Conservation (phyloP, 495 filamentous ascomycete species). For the Hypoxylon trugodes region DNA sequence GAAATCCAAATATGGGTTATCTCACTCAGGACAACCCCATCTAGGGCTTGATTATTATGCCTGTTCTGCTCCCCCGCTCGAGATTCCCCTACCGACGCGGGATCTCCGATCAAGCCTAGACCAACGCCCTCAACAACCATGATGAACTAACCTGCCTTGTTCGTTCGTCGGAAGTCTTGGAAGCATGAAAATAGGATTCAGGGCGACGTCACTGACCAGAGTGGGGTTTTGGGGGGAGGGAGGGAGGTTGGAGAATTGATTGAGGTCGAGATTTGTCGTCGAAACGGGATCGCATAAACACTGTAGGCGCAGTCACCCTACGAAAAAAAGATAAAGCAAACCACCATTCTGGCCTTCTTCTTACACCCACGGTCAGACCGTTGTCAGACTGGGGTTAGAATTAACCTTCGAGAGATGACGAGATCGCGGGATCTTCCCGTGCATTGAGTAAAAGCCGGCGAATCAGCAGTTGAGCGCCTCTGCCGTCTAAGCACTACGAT, state of each 20-base stretch:
- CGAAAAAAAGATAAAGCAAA: background rate
- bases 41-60: slow-evolving; percentile 8
- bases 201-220: slow-evolving; percentile 11
- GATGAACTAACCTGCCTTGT: slow-evolving; percentile 1
- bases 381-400: slow-evolving; percentile 25
- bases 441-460: slow-evolving; percentile 6
- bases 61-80: slow-evolving; percentile 18
- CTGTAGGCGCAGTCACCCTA: slow-evolving; percentile 31
- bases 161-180: background rate
- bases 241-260: slow-evolving; percentile 24
- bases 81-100: slow-evolving; percentile 18
- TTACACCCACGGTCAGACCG: slow-evolving; percentile 11
- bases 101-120: slow-evolving; percentile 11
- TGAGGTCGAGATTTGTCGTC: slow-evolving; percentile 23
- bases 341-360: slow-evolving; percentile 4
- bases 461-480: slow-evolving; percentile 13
- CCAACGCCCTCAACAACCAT: slow-evolving; percentile 1
- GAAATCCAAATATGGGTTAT: slow-evolving; percentile 18
- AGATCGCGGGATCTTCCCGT: slow-evolving; percentile 35
- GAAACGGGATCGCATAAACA: slow-evolving; percentile 26
- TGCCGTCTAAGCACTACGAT: slow-evolving; percentile 26
- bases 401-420: slow-evolving; percentile 26
- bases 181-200: background rate
- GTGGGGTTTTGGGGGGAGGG: slow-evolving; percentile 18
- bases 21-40: slow-evolving; percentile 5